Evolutionary conservation across 495 filamentous ascomycete species (phyloP), one percentile per base, ranked within the genome.

Genomic region (Oidiodendron maius): DNA sequence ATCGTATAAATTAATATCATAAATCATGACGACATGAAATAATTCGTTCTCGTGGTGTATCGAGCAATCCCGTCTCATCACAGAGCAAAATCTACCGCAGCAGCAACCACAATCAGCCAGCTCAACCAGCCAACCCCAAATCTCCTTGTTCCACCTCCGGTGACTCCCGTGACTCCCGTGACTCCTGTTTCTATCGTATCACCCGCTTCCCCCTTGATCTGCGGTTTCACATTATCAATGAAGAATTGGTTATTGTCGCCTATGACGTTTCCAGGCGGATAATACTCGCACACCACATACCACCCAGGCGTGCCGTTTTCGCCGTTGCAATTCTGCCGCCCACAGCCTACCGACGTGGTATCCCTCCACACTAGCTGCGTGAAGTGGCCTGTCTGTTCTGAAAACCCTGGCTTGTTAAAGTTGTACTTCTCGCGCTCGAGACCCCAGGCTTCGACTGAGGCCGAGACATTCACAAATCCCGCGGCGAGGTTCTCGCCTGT

Each of bases 261-360:
- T 1, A 74, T 60, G 0, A 91, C 72, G 63, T 95, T 94, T 16
- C 89, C 89, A 1, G 70, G 59, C 3, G 84, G 87, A 54, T 62
- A 77, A 64, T 93, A 95, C 69, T 91, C 85, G 64, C 89, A 95
- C 13, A 86, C 86, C 20, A 93, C 68, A 60, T 77, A 87, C 83
- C 82, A 90, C 5, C 84, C 82, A 21, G 71, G 67, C 9, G 72
- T 72, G 17, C 24, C 57, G 20, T 55, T 46, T 32, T 66, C 67
- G 17, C 68, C 72, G 3, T 61, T 56, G 48, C 87, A 91, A 48
- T 79, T 61, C 46, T 69, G 63, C 36, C 74, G 64, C 28, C 75
- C 84, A 61, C 88, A 94, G 6, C 88, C 88, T 0, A 90, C 77
- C 37, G 72, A 64, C 16, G 64, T 82, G 9, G 85, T 89, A 26